phyloP scores from a whole-genome alignment of 129 eudicot genomes.

The Escallonia rubra region DNA sequence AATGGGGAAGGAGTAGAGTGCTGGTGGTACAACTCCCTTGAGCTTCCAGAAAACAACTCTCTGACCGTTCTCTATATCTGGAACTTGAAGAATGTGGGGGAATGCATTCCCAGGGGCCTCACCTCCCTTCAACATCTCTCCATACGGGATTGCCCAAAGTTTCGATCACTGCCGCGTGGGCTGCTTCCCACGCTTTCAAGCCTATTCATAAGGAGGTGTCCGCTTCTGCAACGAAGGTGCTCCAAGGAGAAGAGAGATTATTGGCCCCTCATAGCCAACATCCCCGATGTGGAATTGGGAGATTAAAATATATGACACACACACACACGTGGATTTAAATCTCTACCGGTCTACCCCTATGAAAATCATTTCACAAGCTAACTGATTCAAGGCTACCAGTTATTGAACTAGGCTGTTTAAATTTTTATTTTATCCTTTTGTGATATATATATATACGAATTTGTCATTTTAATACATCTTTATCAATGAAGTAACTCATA shows the following conservation, averaged over 20 bases:
- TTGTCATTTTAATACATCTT: too few relatives aligned
- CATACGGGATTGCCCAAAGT: neutral
- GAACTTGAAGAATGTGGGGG: neutral
- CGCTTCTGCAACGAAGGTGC: neutral
- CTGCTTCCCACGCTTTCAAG: conserved; percentile 12
- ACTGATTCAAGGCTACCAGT: too few relatives aligned
- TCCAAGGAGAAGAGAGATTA: neutral
- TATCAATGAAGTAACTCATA: too few relatives aligned
- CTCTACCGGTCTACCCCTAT: too few relatives aligned
- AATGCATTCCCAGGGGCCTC: conserved; percentile 3
- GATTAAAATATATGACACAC: too few relatives aligned
- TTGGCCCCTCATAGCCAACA: conserved; percentile 11
- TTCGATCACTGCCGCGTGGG: neutral
- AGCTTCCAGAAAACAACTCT: conserved; percentile 12
- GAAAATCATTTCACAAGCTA: too few relatives aligned
- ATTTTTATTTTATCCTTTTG: too few relatives aligned
- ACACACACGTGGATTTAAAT: too few relatives aligned
- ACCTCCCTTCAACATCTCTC: conserved; percentile 12
- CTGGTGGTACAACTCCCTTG: too few relatives aligned
- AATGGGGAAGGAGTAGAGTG: neutral
- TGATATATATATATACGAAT: too few relatives aligned
- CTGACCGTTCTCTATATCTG: neutral
- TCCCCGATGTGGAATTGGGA: conserved; percentile 1
- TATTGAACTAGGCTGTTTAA: too few relatives aligned
- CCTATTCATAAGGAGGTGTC: neutral